These are phyloP conservation scores for Rostrohypoxylon terebratum DNA, from an alignment of 495 filamentous ascomycete genomes.

Conservation along the genomic window DNA sequence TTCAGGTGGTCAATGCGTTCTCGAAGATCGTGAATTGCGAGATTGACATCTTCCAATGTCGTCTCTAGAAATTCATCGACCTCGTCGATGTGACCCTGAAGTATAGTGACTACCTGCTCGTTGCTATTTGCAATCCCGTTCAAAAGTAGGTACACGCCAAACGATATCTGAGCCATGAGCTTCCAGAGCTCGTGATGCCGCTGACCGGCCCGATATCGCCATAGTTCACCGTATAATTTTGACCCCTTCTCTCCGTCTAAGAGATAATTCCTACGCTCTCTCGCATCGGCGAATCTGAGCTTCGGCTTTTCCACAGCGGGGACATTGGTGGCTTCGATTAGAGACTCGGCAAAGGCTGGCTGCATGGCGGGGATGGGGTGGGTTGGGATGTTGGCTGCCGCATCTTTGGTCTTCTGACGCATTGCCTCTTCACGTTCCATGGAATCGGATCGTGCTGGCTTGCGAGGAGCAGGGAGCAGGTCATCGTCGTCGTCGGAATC, in stretches of 20 bases:
- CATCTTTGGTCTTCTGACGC: conserved; percentile 48
- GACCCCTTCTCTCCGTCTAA: conserved; percentile 72
- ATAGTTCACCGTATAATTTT: conserved; percentile 72
- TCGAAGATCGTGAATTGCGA: conserved; percentile 80
- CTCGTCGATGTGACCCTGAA: conserved; percentile 93
- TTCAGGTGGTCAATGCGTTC: conserved; percentile 81
- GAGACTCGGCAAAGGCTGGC: conserved; percentile 92
- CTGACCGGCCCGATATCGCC: conserved; percentile 74
- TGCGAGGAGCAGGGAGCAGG: conserved; percentile 43
- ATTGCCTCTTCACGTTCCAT: conserved; percentile 38
- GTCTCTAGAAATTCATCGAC: conserved; percentile 89
- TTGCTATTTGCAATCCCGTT: conserved; percentile 89
- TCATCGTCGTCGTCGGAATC: conserved; percentile 52
- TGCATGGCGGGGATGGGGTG: conserved; percentile 91
- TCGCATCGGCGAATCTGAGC: conserved; percentile 69
- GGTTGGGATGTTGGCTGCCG: conserved; percentile 59
- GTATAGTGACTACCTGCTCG: conserved; percentile 84
- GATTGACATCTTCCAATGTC: conserved; percentile 84
- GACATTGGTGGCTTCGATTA: conserved; percentile 73
- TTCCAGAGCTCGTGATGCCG: conserved; percentile 89
- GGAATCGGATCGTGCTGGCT: conserved; percentile 26
- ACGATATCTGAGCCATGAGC: conserved; percentile 90
- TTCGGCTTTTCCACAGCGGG: conserved; percentile 60
- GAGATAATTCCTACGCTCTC: conserved; percentile 73
- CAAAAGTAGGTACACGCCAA: conserved; percentile 90